These are phyloP conservation scores for Lentithecium fluviatile DNA, from an alignment of 495 filamentous ascomycete species.

Conservation along the genomic window DNA sequence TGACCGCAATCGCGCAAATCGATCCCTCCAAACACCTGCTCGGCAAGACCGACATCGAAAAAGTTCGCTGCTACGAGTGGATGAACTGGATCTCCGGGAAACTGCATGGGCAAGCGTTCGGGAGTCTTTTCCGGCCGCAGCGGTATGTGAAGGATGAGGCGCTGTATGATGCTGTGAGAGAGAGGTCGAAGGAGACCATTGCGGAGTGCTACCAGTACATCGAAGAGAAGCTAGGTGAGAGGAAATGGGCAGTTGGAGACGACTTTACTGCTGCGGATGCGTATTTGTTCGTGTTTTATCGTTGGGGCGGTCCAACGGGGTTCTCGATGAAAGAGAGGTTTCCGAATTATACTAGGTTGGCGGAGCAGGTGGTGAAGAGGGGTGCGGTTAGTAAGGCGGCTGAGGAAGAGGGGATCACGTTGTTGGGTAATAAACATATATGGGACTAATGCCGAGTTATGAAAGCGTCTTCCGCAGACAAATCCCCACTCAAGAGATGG, in stretches of 20 bases:
- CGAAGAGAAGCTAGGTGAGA: conserved; percentile 32
- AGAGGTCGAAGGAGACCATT: conserved; percentile 21
- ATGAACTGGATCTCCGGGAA: conserved; percentile 45
- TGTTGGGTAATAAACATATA: neutral
- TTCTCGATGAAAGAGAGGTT: conserved; percentile 20
- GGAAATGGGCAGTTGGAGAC: conserved; percentile 38
- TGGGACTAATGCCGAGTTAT: no score
- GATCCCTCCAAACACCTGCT: conserved; percentile 38
- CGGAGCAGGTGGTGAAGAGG: conserved; percentile 20
- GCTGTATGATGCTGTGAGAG: conserved; percentile 26
- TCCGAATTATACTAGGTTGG: conserved; percentile 36
- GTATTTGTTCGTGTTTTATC: conserved; percentile 42
- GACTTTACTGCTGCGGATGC: conserved; percentile 44
- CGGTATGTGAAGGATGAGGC: conserved; percentile 36
- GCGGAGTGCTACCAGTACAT: conserved; percentile 34
- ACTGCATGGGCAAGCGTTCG: conserved; percentile 40
- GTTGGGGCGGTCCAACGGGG: conserved; percentile 34
- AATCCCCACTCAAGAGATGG: no score
- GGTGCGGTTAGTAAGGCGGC: conserved; percentile 29
- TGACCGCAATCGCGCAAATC: conserved; percentile 37
- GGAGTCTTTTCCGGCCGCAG: conserved; percentile 29
- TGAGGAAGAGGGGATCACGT: conserved; percentile 15
- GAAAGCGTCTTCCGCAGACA: no score
- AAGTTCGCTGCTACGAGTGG: conserved; percentile 44
- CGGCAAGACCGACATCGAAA: conserved; percentile 39